phyloP scores from a whole-genome alignment of 768 basidiomycete genomes.

The Asterophora lycoperdoides region DNA sequence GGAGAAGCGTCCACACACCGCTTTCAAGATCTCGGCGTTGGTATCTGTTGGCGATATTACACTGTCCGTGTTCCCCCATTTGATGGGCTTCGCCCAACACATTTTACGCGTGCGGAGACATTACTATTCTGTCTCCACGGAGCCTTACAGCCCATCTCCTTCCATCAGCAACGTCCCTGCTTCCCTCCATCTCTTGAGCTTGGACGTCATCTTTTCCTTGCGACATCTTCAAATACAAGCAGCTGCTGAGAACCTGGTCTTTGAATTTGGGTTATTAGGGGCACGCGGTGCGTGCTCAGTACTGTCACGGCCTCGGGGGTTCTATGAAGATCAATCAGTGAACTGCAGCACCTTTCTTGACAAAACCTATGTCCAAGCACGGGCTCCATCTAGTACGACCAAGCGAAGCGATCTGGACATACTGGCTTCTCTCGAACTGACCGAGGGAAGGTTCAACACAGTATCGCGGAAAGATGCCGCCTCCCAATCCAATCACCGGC shows the following conservation, averaged over 20 bases:
- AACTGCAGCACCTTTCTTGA: constrained; percentile 47
- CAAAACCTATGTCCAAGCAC: constrained; percentile 55
- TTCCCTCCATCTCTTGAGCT: constrained; percentile 12
- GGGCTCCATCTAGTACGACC: constrained; percentile 40
- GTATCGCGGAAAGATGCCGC: constrained; percentile 44
- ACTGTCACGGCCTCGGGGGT: constrained; percentile 26
- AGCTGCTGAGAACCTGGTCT: constrained; percentile 64
- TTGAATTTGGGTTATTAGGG: constrained; percentile 50
- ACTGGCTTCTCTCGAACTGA: constrained; percentile 56
- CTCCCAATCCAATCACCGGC: constrained; percentile 34
- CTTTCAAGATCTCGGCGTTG: constrained; percentile 30
- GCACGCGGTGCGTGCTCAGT: constrained; percentile 35
- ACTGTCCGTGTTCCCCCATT: constrained; percentile 47
- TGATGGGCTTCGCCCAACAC: constrained; percentile 57
- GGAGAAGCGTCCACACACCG: constrained; percentile 25
- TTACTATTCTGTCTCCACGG: constrained; percentile 20
- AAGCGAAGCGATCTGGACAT: constrained; percentile 46
- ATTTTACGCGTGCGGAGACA: constrained; percentile 47
- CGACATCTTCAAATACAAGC: constrained; percentile 51
- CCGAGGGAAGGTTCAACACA: constrained; percentile 40
- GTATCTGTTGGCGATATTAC: constrained; percentile 38
- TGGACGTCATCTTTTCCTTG: constrained; percentile 40
- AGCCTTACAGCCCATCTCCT: constrained; percentile 4
- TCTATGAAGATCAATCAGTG: constrained; percentile 36
- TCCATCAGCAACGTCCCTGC: background rate